Base-by-base conservation (phyloP, 495 filamentous ascomycete species). In the Penicillium maclennaniae region DNA sequence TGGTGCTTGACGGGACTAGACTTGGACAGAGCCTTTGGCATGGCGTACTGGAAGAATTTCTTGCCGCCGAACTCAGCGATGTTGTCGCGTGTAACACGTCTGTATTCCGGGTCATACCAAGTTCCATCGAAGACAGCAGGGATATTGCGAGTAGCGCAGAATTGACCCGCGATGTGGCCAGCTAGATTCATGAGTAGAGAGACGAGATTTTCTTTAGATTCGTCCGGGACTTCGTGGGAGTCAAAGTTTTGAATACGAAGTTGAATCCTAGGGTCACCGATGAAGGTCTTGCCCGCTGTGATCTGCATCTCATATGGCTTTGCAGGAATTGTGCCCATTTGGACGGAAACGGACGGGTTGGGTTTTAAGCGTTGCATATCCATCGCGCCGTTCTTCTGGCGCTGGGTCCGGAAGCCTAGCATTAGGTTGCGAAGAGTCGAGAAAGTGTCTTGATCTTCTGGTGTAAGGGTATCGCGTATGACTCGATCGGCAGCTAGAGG, bases 121-220 rank as follows among this genome's bases (percentile, higher is more conserved):
- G 87, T 82, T 38, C 85, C 80, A 45, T 90, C 81, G 69, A 87
- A 97, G 15, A 91, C 79, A 46, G 83, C 78, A 3, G 95, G 92
- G 34, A 98, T 89, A 49, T 80, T 75, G 34, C 92, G 85, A 37
- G 83, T 77, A 15, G 78, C 62, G 62, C 86, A 89, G 87, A 89
- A 98, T 36, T 66, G 69, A 7, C 84, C 91, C 3, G 83, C 84
- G 17, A 87, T 71, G 59, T 87, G 79, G 56, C 87, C 87, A 45
- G 85, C 91, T 17, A 92, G 70, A 43, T 88, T 74, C 93, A 97
- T 98, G 20, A 87, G 63, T 47, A 83, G 74, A 1, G 78, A 69
- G 41, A 88, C 72, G 31, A 88, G 64, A 25, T 72, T 62, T 15
- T 57, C 56, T 39, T 67, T 71, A 4, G 68, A 69, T n/a, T 60